These are phyloP conservation scores for Mucor piriformis DNA, from an alignment of 371 early-diverging fungal genomes.

Conservation along the genomic window DNA sequence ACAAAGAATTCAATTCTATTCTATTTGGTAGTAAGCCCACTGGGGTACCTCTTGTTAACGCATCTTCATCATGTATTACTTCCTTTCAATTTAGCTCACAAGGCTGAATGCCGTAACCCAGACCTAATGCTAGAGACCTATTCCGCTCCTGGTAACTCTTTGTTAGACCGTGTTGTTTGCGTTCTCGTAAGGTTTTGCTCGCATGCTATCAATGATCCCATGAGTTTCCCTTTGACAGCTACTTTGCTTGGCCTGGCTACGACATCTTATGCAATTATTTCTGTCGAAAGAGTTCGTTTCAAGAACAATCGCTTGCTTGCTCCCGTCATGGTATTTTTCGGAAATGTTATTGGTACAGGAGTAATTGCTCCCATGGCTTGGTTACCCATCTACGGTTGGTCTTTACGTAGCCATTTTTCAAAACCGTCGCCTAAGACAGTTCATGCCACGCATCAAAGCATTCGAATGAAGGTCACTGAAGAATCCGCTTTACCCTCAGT, in stretches of 20 bases:
- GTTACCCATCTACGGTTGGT: conserved; percentile 18
- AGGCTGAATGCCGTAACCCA: conserved; percentile 5
- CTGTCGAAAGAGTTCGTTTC: conserved; percentile 12
- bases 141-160: conserved; percentile 8
- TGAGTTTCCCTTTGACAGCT: conserved; percentile 17
- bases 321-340: conserved; percentile 13
- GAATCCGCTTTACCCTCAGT: background rate
- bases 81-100: conserved; percentile 14
- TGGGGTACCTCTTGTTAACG: conserved; percentile 6
- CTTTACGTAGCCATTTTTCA: background rate
- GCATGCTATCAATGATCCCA: conserved; percentile 14
- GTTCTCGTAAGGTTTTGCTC: conserved; percentile 18
- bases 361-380: conserved; percentile 16
- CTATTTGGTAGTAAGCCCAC: conserved; percentile 8
- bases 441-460: background rate
- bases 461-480: background rate
- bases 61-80: conserved; percentile 17
- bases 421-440: background rate
- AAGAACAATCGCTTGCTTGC: background rate
- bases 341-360: conserved; percentile 22
- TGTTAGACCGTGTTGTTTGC: conserved; percentile 12
- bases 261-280: conserved; percentile 24
- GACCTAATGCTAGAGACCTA: conserved; percentile 5
- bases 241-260: conserved; percentile 18
- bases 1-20: conserved; percentile 5